A percentile compares a stretch with the other conserved stretches of the same genome.
phyloP scores from a whole-genome alignment of 1,139 yeast species.

The Taiozyma onychis region DNA sequence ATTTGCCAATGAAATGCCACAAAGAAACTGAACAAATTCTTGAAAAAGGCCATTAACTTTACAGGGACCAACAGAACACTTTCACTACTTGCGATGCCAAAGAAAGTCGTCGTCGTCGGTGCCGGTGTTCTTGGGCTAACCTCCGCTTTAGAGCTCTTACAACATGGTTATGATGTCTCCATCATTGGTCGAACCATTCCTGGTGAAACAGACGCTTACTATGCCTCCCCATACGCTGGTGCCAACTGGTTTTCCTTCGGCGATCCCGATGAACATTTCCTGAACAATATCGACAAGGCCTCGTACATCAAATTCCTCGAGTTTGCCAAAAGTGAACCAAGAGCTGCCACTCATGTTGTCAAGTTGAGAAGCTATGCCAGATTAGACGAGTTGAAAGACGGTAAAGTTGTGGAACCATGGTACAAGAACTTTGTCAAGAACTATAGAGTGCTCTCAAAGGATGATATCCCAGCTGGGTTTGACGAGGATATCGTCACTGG shows the following conservation, averaged over 20 bases:
- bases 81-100: neutral
- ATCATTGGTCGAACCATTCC: constrained; percentile 53
- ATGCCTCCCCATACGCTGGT: constrained; percentile 73
- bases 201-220: constrained; percentile 41
- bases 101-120: constrained; percentile 11
- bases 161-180: constrained; percentile 35
- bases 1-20: no score
- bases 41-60: no score
- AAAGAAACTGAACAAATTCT: no score
- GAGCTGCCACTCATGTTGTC: constrained; percentile 46
- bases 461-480: constrained; percentile 24
- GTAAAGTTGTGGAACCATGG: constrained; percentile 24
- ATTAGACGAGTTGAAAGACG: constrained; percentile 20
- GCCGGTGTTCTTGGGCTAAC: constrained; percentile 70
- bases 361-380: constrained; percentile 47
- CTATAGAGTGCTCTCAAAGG: constrained; percentile 32
- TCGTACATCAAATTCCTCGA: constrained; percentile 43
- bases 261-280: constrained; percentile 30
- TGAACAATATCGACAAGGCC: constrained; percentile 39
- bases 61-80: neutral
- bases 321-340: constrained; percentile 40
- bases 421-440: constrained; percentile 39
- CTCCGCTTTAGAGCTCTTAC: constrained; percentile 43
- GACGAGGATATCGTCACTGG: constrained; percentile 25
- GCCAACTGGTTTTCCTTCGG: constrained; percentile 73